Evolutionary conservation across 2,329 filamentous ascomycete genomes (phyloP), one percentile per base, ranked within the genome.

Genomic region (Eutypella sp.): DNA sequence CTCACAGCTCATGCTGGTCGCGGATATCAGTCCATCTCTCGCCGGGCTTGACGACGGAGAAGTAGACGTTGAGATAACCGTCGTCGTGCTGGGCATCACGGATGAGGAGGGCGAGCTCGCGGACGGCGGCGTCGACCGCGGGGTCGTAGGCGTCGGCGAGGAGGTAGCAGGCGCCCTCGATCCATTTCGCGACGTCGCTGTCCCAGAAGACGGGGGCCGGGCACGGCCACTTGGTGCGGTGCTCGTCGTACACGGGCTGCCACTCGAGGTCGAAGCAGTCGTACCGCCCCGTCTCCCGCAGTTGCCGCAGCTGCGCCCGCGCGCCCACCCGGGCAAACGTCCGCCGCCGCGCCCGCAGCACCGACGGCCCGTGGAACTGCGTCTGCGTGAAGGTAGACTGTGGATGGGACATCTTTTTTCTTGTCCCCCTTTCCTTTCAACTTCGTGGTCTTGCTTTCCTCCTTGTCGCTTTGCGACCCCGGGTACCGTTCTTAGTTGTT

Each of bases 31-130:
- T 71, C 66, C 78, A 84, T 8, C 79, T 60, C 42, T 75, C 73
- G 0, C 64, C 69, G 0, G 76, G 77, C 37, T 78, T 76, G 1
- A 81, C 75, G 0, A 84, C 74, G 0, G 76, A 81, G 50, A 76
- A 84, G 55, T 84, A 79, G 6, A 82, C 74, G 54, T 84, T 84
- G 19, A 85, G 57, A 55, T 84, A 85, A 1, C 81, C 81, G 55
- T 84, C 81, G 1, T 66, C 59, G 44, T 78, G 72, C 61, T 84
- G 80, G 0, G 81, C 80, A 2, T 55, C 61, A 7, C 71, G 57
- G 10, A 84, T 81, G 72, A 79, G 82, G 0, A 69, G 65, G 0
- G 80, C 78, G n/a, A 83, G 58, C 45, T 83, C 76, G 24, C 72
- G 60, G 0, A 82, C 67, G 0, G 78, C 76, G 2, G 59, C 59